Evolutionary conservation across 768 basidiomycete genomes (phyloP).

Genomic region (Agaricus blazei): DNA sequence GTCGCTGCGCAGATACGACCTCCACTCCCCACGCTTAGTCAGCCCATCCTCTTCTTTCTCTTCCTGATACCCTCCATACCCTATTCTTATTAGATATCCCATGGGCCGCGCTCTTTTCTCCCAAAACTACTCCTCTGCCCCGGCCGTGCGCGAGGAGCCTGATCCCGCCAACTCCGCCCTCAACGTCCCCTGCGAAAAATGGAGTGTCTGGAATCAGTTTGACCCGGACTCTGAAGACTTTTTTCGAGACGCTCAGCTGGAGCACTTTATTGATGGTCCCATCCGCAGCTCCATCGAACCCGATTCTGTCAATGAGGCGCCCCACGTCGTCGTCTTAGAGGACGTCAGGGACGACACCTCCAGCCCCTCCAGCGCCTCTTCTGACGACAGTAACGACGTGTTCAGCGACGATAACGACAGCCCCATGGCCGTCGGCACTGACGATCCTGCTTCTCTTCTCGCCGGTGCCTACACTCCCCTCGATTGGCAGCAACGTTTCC

Average conservation of each 20-base stretch:
- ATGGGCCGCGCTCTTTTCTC: constrained; percentile 66
- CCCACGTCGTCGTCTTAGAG: constrained; percentile 21
- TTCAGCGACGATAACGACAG: constrained; percentile 24
- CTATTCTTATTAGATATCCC: constrained; percentile 9
- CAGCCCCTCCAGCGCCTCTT: constrained; percentile 31
- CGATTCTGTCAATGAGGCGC: constrained; percentile 3
- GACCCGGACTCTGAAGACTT: constrained; percentile 83
- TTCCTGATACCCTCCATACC: neutral
- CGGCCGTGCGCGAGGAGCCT: constrained; percentile 40
- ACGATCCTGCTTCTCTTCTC: constrained; percentile 35
- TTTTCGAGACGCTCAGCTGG: constrained; percentile 57
- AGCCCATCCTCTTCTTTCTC: constrained; percentile 6
- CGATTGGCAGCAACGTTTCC: constrained; percentile 17
- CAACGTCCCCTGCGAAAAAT: constrained; percentile 47
- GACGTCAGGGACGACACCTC: constrained; percentile 26
- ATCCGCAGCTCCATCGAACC: constrained; percentile 19
- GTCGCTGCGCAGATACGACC: too few relatives aligned
- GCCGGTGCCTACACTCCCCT: constrained; percentile 28
- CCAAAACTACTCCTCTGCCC: constrained; percentile 31
- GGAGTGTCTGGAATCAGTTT: constrained; percentile 63
- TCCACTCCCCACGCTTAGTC: too few relatives aligned
- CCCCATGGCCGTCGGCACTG: constrained; percentile 41
- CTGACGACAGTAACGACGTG: constrained; percentile 35
- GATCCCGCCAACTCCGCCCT: constrained; percentile 30
- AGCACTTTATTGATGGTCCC: constrained; percentile 55